Evolutionary conservation across 257 asterid species (phyloP).

Genomic region (Petunia secreta): DNA sequence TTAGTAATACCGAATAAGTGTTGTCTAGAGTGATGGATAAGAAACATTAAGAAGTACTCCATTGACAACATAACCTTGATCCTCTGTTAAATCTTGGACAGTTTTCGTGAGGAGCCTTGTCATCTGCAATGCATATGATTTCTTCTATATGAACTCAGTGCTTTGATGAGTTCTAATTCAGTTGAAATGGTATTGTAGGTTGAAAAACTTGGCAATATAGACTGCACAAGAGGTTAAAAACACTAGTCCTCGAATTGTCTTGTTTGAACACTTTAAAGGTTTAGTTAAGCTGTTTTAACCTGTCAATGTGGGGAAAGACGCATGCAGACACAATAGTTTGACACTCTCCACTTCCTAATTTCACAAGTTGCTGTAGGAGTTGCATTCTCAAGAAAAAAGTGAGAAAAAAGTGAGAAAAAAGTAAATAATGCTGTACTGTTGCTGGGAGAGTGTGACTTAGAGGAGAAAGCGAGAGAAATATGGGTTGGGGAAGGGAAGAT

Average conservation of each 20-base stretch:
- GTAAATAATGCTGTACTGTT: conserved; percentile 10
- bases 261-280: conserved; percentile 8
- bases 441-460: conserved; percentile 17
- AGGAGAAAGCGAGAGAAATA: conserved; percentile 16
- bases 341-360: neutral
- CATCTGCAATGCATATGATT: conserved; percentile 21
- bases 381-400: neutral
- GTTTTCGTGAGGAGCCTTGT: neutral
- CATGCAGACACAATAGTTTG: conserved; percentile 3
- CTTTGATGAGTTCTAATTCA: conserved; percentile 6
- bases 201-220: neutral
- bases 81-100: conserved; percentile 20
- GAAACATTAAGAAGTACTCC: neutral
- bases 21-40: conserved; percentile 13
- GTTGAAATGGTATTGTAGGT: neutral
- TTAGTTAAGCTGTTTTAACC: neutral
- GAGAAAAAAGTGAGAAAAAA: neutral
- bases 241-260: conserved; percentile 4
- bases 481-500: conserved; percentile 16
- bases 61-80: conserved; percentile 3
- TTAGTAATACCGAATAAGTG: neutral
- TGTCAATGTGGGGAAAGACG: neutral
- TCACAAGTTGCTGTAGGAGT: conserved; percentile 10
- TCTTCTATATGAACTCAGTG: conserved; percentile 16
- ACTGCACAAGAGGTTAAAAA: conserved; percentile 12